Conservation (phyloP, 2,329 filamentous ascomycete genomes). For the Chaetomiaceae sp. region DNA sequence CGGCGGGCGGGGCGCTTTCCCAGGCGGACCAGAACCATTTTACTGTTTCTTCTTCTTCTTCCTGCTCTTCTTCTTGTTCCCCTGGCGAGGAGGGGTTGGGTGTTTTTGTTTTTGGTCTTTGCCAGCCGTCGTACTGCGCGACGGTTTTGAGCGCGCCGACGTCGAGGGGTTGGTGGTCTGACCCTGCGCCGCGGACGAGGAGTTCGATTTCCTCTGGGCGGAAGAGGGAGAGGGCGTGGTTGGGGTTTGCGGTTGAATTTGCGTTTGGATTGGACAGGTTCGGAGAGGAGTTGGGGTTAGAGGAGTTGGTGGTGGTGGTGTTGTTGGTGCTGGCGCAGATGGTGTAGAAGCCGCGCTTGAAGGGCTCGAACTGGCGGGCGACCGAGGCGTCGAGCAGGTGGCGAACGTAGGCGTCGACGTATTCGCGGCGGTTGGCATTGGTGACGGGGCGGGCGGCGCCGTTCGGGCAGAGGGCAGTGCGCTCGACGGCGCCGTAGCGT, state of each 20-base stretch:
- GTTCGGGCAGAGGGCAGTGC: slow-evolving; percentile 66
- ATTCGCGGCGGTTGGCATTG: slow-evolving; percentile 78
- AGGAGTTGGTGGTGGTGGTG: not conserved
- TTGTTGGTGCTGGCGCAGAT: slow-evolving; percentile 68
- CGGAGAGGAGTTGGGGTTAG: too few species aligned
- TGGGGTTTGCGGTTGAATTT: slow-evolving; percentile 34
- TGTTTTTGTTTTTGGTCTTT: slow-evolving; percentile 22
- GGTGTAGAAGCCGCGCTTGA: slow-evolving; percentile 89
- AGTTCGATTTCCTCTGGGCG: slow-evolving; percentile 89
- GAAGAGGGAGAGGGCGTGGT: slow-evolving; percentile 69
- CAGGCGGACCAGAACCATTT: slow-evolving; percentile 90
- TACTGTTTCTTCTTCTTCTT: slow-evolving; percentile 59
- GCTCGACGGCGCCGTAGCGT: slow-evolving; percentile 64
- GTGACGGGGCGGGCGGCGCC: slow-evolving; percentile 74
- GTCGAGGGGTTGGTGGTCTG: slow-evolving; percentile 78
- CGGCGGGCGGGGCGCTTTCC: slow-evolving; percentile 54
- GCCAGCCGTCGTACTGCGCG: slow-evolving; percentile 79
- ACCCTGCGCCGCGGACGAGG: slow-evolving; percentile 76
- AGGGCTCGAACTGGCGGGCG: slow-evolving; percentile 80
- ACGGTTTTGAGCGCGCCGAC: slow-evolving; percentile 70
- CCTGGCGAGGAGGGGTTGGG: too few species aligned
- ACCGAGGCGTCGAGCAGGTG: slow-evolving; percentile 76
- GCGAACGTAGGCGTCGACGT: slow-evolving; percentile 77
- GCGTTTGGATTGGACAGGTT: not conserved
- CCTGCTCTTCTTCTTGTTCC: too few species aligned